Evolutionary conservation across 345 rosid species (phyloP).

Genomic region (Melastoma malabathricum): DNA sequence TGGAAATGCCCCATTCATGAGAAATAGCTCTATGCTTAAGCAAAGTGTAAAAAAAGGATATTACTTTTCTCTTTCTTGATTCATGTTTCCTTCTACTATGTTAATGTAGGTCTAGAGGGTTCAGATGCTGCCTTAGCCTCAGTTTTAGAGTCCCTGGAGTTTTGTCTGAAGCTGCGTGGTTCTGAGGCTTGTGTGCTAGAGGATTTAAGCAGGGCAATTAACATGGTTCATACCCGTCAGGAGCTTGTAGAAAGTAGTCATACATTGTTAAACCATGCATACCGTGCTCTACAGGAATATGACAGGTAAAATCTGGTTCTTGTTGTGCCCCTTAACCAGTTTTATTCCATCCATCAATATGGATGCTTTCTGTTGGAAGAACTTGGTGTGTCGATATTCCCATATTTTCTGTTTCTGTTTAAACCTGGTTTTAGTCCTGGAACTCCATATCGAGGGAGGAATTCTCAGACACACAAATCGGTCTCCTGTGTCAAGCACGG

Average conservation of each 20-base stretch:
- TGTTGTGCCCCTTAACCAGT: background rate
- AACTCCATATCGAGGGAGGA: no score
- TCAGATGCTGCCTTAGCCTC: conserved; percentile 87
- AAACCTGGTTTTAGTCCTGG: no score
- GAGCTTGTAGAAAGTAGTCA: conserved; percentile 89
- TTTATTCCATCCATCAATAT: background rate
- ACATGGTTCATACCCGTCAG: conserved; percentile 62
- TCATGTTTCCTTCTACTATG: no score
- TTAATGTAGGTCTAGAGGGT: conserved; percentile 62
- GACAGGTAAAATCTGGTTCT: conserved; percentile 44
- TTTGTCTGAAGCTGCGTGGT: conserved; percentile 82
- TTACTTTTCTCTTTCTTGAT: background rate
- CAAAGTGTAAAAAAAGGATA: no score
- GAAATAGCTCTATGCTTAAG: no score
- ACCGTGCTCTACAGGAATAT: conserved; percentile 71
- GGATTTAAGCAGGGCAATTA: conserved; percentile 79
- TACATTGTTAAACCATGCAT: conserved; percentile 64
- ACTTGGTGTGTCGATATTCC: background rate
- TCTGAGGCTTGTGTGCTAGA: conserved; percentile 86
- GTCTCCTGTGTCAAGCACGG: background rate
- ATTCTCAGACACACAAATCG: background rate
- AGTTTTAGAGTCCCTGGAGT: conserved; percentile 75
- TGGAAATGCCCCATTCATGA: no score
- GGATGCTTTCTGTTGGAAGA: background rate
- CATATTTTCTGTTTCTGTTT: no score